Conservation (phyloP, 2,329 filamentous ascomycete genomes). For the Aspergillus jensenii region DNA sequence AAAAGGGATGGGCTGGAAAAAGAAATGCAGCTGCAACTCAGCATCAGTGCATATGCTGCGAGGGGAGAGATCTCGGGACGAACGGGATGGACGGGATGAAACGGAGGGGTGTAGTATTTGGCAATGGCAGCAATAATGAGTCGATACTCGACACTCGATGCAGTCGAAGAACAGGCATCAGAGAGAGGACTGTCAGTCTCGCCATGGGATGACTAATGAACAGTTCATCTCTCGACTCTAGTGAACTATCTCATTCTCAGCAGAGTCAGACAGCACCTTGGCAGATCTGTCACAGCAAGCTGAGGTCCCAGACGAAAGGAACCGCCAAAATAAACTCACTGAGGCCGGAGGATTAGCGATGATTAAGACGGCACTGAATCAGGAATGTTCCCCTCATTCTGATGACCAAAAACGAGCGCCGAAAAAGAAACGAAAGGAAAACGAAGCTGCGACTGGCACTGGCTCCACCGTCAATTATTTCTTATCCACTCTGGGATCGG, state of each 20-base stretch:
- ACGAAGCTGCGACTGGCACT: neutral
- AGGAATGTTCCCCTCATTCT: neutral
- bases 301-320: slow-evolving; percentile 17
- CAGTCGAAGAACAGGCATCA: no score
- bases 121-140: no score
- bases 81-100: neutral
- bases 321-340: slow-evolving; percentile 3
- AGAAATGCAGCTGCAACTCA: neutral
- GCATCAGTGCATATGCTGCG: neutral
- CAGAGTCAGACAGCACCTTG: slow-evolving; percentile 7
- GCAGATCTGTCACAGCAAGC: slow-evolving; percentile 26
- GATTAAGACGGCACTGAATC: neutral
- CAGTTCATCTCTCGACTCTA: slow-evolving; percentile 1
- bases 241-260: no score
- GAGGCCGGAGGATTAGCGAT: slow-evolving; percentile 1
- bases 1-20: slow-evolving; percentile 7
- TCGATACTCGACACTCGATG: no score
- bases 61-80: neutral
- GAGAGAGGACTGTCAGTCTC: no score
- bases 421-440: neutral
- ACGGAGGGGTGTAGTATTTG: neutral
- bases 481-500: slow-evolving; percentile 23
- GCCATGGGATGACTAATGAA: neutral
- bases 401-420: neutral
- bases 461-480: neutral